Percentiles rank a stretch among this genome's conserved stretches.
phyloP scores from a whole-genome alignment of 2,329 filamentous ascomycete genomes.

The Lecanosticta acicola region DNA sequence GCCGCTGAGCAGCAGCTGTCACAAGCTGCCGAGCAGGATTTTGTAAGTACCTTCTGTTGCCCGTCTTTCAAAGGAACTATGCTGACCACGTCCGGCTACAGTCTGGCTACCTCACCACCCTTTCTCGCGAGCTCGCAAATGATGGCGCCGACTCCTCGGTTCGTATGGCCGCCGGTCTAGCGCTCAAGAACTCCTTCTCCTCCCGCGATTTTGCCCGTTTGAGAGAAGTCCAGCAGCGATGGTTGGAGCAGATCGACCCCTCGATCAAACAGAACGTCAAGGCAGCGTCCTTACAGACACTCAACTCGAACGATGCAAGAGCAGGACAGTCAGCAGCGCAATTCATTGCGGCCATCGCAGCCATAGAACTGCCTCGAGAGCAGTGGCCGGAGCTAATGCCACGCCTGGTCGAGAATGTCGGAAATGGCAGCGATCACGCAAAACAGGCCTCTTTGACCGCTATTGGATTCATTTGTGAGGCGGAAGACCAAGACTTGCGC shows the following conservation, averaged over 20 bases:
- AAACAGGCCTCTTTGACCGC: constrained; percentile 92
- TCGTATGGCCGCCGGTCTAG: constrained; percentile 89
- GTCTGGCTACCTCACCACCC: constrained; percentile 87
- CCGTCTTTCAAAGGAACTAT: constrained; percentile 1
- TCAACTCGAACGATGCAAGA: constrained; percentile 70
- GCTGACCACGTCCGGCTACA: constrained; percentile 37
- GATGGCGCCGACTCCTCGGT: constrained; percentile 77
- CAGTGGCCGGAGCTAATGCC: constrained; percentile 93
- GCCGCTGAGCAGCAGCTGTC: constrained; percentile 89
- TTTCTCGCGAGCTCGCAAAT: constrained; percentile 91
- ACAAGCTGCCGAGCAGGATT: constrained; percentile 90
- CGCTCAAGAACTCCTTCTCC: constrained; percentile 96
- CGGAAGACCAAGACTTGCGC: constrained; percentile 80
- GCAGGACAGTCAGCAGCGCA: constrained; percentile 87
- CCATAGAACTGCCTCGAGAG: constrained; percentile 86
- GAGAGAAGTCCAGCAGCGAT: constrained; percentile 87
- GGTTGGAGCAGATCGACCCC: constrained; percentile 75
- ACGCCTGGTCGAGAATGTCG: constrained; percentile 85
- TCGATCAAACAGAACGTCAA: constrained; percentile 85
- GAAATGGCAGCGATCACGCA: constrained; percentile 74
- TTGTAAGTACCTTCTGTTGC: constrained; percentile 59
- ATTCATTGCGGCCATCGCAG: constrained; percentile 89
- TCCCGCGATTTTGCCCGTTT: constrained; percentile 83
- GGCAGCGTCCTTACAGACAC: constrained; percentile 79
- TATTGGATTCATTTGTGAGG: constrained; percentile 99